phyloP scores from a whole-genome alignment of 78 protist genomes.

The Dictyostelium brefeldianum region DNA sequence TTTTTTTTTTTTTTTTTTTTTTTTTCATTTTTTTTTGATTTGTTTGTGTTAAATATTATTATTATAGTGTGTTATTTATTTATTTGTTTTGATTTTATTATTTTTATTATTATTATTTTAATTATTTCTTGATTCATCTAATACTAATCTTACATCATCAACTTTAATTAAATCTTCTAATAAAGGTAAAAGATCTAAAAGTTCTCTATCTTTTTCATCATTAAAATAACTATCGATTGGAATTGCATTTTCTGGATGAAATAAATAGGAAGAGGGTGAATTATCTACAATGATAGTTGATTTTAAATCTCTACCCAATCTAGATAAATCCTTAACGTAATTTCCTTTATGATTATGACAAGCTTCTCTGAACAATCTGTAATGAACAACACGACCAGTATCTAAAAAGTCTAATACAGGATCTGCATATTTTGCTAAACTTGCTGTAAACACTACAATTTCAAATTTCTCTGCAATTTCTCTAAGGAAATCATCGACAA shows the following conservation, averaged over 20 bases:
- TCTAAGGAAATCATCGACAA: conserved; percentile 89
- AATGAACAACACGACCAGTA: conserved; percentile 37
- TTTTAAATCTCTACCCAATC: conserved; percentile 89
- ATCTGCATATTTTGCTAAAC: conserved; percentile 94
- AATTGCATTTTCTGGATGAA: conserved; percentile 94
- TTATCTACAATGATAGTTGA: conserved; percentile 92
- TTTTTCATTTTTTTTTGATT: too few relatives aligned
- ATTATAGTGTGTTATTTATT: too few relatives aligned
- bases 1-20: too few relatives aligned
- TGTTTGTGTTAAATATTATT: too few relatives aligned
- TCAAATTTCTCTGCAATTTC: conserved; percentile 84
- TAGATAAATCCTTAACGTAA: conserved; percentile 86
- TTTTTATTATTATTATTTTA: not conserved
- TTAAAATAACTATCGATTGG: conserved; percentile 93
- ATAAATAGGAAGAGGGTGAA: conserved; percentile 89
- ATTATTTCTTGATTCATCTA: conserved; percentile 59
- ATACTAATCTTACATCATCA: conserved; percentile 82
- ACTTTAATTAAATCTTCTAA: conserved; percentile 69
- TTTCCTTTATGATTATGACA: conserved; percentile 82
- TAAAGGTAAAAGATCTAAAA: conserved; percentile 87
- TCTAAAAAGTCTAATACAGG: conserved; percentile 95
- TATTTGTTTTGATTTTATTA: too few relatives aligned
- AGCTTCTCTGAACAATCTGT: conserved; percentile 90
- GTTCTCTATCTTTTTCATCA: conserved; percentile 88
- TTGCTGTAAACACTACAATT: conserved; percentile 95